These are phyloP conservation scores for Chlamydomonas sp. DNA, from an alignment of 139 green algal genomes.

Conservation along the genomic window DNA sequence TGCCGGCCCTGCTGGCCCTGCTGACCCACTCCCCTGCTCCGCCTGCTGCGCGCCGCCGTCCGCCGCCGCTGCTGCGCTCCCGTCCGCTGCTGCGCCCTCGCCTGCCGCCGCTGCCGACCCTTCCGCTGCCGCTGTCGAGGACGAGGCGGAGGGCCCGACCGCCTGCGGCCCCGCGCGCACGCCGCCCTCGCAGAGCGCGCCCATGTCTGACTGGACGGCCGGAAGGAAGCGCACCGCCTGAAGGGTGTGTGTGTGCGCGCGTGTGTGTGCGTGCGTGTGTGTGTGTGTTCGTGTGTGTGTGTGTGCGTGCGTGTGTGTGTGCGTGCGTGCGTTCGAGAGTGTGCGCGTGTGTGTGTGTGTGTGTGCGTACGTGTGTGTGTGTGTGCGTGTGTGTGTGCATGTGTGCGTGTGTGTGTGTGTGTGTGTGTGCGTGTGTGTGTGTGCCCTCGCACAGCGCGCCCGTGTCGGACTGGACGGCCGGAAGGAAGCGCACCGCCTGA, in stretches of 20 bases:
- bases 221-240: slow-evolving; percentile 16
- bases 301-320: not conserved
- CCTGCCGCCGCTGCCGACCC: not conserved
- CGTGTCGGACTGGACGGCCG: slow-evolving; percentile 19
- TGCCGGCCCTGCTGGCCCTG: no score
- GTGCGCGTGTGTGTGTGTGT: not conserved
- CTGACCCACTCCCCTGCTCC: not conserved
- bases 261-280: not conserved
- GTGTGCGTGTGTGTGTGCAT: no score
- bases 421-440: not conserved
- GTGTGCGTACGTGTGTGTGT: not conserved
- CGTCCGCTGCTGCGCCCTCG: not conserved
- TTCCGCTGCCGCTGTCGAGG: no score
- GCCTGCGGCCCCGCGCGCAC: no score
- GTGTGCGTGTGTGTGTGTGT: not conserved
- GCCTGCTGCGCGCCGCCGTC: not conserved
- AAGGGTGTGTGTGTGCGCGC: no score
- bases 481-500: slow-evolving; percentile 13
- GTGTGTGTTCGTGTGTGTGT: not conserved
- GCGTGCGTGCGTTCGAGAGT: no score
- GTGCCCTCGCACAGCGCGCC: slow-evolving; percentile 10
- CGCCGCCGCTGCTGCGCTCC: no score
- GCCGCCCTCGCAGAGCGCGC: slow-evolving; percentile 6
- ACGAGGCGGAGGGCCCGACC: no score
- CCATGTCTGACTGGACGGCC: slow-evolving; percentile 20